Percentiles rank a stretch among this genome's conserved stretches.
Conservation (phyloP, 1,139 yeast species). For the Diutina rugosa region DNA sequence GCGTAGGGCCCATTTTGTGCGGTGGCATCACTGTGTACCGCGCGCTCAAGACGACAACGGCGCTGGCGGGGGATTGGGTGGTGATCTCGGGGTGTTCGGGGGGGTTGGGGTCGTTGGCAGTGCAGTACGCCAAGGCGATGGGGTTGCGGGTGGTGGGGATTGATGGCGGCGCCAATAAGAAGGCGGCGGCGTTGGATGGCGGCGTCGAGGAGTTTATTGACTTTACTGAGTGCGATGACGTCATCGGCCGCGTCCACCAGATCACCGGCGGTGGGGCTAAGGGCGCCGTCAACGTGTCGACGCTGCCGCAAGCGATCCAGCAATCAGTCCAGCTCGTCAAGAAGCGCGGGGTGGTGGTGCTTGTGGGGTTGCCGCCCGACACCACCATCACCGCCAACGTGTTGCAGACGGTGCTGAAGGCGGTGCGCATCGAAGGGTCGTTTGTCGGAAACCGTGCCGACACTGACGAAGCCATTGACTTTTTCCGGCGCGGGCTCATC, state of each 20-base stretch:
- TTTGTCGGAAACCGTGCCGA: conserved; percentile 77
- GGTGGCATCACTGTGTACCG: conserved; percentile 82
- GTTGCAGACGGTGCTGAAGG: conserved; percentile 52
- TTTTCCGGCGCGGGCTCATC: conserved; percentile 58
- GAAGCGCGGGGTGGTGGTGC: conserved; percentile 64
- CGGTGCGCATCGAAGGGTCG: conserved; percentile 57
- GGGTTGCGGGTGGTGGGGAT: conserved; percentile 67
- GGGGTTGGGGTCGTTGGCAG: conserved; percentile 71
- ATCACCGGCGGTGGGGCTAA: conserved; percentile 75
- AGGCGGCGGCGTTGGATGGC: conserved; percentile 34
- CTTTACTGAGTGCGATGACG: conserved; percentile 41
- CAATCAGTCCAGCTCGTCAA: conserved; percentile 61
- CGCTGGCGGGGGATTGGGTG: conserved; percentile 66
- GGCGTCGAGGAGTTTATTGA: conserved; percentile 69
- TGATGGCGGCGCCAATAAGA: conserved; percentile 63
- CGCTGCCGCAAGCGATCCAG: conserved; percentile 58
- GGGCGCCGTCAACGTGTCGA: conserved; percentile 72
- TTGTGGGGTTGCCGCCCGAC: conserved; percentile 71
- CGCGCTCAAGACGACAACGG: conserved; percentile 60
- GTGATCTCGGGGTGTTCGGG: conserved; percentile 78
- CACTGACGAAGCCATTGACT: conserved; percentile 64
- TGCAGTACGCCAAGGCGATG: conserved; percentile 76
- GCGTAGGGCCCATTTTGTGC: conserved; percentile 67
- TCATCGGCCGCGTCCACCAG: conserved; percentile 39
- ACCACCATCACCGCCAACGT: conserved; percentile 52